Base-by-base conservation (phyloP, 257 asterid genomes). In the Haberlea rhodopensis region DNA sequence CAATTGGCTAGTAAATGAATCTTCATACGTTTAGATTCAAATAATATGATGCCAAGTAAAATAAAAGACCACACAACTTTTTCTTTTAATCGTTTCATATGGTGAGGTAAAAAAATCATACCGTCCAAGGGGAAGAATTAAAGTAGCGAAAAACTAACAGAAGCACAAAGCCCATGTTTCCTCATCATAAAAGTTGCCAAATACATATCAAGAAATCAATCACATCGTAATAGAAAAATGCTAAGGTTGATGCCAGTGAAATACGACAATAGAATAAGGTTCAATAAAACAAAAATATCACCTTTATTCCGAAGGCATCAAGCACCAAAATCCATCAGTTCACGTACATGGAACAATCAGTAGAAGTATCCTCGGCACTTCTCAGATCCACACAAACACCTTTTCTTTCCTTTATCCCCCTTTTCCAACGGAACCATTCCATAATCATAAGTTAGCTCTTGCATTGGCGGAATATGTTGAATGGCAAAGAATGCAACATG, bases 401-500 rank as follows among this genome's bases (percentile, higher is more conserved):
- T 84, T 65, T 84, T 87, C 84, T 83, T 87, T 73, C 84, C 83
- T 60, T 52, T 61, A 24, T 74, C 81, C 60, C 83, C 79, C 67
- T 76, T 84, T 62, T 79, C 85, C 20, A 89, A 60, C 25, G 78
- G 75, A 75, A 81, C 76, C 72, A 84, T 56, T 59, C 96, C 99
- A 65, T 90, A 94, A 69, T 90, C 99, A 73, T 66, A 87, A 1
- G 90, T 86, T 69, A 94, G 74, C 86, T 94, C 97, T 60, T 81
- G 97, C 96, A 94, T 74, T 18, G 97, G 99, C 70, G 99, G 97
- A 67, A 94, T 86, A 62, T 90, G 97, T 7, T 82, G 57, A 48
- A 86, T 67, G 57, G 99, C 87, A 75, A 90, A 94, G 79, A 94
- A 84, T 29, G 89, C 99, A 79, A 94, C 73, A 63, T 84, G 95